Conservation (phyloP, 2,329 filamentous ascomycete species). For the Stagonosporopsis tanaceti region DNA sequence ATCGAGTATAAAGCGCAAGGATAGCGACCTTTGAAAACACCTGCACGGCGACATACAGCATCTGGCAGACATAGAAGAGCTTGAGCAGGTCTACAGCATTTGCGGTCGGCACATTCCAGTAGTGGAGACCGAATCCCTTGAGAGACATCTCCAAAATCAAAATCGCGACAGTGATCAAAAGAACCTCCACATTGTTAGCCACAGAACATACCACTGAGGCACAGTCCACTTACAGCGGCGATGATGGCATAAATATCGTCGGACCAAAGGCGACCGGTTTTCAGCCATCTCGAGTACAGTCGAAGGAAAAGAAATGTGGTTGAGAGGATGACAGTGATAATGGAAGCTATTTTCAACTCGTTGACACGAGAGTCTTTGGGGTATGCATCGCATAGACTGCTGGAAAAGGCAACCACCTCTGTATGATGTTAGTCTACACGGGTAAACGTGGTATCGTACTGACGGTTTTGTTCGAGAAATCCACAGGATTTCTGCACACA, state of each 20-base stretch:
- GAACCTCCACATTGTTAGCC: constrained; percentile 6
- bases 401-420: constrained; percentile 18
- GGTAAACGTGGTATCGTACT: background rate
- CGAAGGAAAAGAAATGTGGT: constrained; percentile 18
- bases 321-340: constrained; percentile 18
- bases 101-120: constrained; percentile 20
- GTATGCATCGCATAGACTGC: constrained; percentile 21
- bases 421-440: background rate
- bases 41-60: constrained; percentile 26
- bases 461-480: constrained; percentile 15
- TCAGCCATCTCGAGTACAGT: constrained; percentile 27
- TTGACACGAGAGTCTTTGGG: constrained; percentile 19
- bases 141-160: constrained; percentile 27
- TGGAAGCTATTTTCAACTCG: constrained; percentile 21
- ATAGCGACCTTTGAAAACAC: constrained; percentile 27
- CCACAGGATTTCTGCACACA: constrained; percentile 22
- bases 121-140: constrained; percentile 26
- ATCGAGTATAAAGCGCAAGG: constrained; percentile 19
- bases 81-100: constrained; percentile 23
- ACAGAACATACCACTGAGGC: background rate
- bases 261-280: constrained; percentile 17
- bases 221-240: constrained; percentile 16
- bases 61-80: constrained; percentile 26
- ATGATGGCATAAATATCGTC: constrained; percentile 26
- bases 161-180: constrained; percentile 20